Evolutionary conservation across 306 rosid genomes (phyloP), one percentile per base, ranked within the genome.

Genomic region (Styphnolobium japonicum): DNA sequence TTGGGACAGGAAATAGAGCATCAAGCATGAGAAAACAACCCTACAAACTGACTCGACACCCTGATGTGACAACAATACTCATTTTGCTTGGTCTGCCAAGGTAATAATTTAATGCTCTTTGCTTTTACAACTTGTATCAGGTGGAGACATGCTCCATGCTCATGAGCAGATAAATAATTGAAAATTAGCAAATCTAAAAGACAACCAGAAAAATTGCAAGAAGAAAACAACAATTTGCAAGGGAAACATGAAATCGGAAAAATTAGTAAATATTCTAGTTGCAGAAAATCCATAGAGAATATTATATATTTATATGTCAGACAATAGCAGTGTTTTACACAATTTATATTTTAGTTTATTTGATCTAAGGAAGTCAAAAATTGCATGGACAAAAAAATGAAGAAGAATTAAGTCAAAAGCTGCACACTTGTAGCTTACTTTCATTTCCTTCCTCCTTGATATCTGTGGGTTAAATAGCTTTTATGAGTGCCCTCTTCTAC

Each of bases 81-180:
- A 85, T 92, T 56, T 67, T 92, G 84, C 86, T 85, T 82, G 97
- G 97, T 40, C 89, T 89, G 42, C 97, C 97, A 75, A 89, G 97
- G 97, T 92, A 85, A 90, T 49, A 61, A 85, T 61, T 52, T 36
- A 15, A 4, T 36, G 46, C 43, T 36, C 12, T 64, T 48, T 61
- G 67, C 45, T 84, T 75, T 73, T 60, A 25, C 67, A 58, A 67
- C 67, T 64, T 31, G 40, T 36, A 60, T 61, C n/a, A 58, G 43
- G 31, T 19, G 73, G 63, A 61, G 46, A 55, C 56, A 73, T 29
- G 19, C 62, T 55, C 55, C 10, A 58, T 62, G 69, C 64, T 33
- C 4, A 27, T 62, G 45, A 63, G 75, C 21, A 22, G 31, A 57
- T 67, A 56, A 37, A 36, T 27, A 45, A 43, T 42, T 81, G 33